Base-by-base conservation (phyloP, 495 filamentous ascomycete species). In the Wilcoxina mikolae region DNA sequence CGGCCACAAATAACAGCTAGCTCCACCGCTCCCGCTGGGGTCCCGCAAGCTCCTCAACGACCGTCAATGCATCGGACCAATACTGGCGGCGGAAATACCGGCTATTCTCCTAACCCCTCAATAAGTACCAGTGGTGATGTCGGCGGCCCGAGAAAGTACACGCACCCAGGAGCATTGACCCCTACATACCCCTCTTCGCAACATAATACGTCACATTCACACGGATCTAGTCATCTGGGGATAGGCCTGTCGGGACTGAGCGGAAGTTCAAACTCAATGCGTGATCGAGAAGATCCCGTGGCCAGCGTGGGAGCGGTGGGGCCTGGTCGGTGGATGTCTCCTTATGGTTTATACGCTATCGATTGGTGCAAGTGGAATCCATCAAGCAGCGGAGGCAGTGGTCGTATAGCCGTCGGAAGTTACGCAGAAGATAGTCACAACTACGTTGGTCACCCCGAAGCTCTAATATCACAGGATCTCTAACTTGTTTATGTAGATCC, bases 301-400 rank as follows among this genome's bases (percentile, higher is more conserved):
- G 60, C 60, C 9, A 49, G 51, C 0, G 45, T 60, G 48, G 62
- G 62, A 2, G 61, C 62, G 26, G 55, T 65, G 10, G 58, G 58
- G 22, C 86, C 83, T 60, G 82, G 88, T 70, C 95, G 90, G 60
- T 96, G 96, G 68, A 72, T 95, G 58, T 89, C 89, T 4, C 88
- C 88, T 1, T 99, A 91, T 86, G 81, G 86, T 33, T 82, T 93
- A 35, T 96, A 95, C 68, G 89, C 93, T 7, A 85, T 93, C 58
- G 93, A 99, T 72, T 99, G 93, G 93, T 99, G 91, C 69, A 96
- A 96, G 70, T 99, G 93, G 93, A 77, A 82, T n/a, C 79, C 89
- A 1, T 77, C 82, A 33, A 78, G 77, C 27, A 80, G 80, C 49
- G 77, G 81, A 38, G 87, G 85, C 51, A 80, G 78, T 9, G 91